Conservation (phyloP, 768 basidiomycete species). For the Suillus hirtellus region DNA sequence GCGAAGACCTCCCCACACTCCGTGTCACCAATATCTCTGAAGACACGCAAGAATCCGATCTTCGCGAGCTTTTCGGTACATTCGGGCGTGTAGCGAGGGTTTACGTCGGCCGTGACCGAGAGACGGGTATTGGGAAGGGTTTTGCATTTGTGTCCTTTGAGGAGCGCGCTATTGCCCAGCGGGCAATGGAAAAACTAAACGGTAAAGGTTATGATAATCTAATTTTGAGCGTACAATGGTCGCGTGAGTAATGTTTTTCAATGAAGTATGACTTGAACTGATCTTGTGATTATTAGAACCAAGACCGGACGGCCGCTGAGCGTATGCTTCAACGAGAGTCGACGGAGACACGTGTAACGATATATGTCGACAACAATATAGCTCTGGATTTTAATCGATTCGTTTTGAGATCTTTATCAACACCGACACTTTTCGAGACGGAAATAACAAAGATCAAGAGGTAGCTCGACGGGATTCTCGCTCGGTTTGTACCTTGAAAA, state of each 20-base stretch:
- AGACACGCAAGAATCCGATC: conserved; percentile 92
- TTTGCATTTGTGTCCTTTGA: conserved; percentile 99
- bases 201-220: conserved; percentile 93
- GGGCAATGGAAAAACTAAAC: conserved; percentile 88
- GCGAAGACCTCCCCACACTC: conserved; percentile 94
- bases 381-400: not conserved
- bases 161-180: conserved; percentile 72
- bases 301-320: conserved; percentile 41
- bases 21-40: conserved; percentile 97
- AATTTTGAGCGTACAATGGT: conserved; percentile 72
- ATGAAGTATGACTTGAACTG: not conserved
- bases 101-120: conserved; percentile 92
- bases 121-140: conserved; percentile 93
- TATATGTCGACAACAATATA: not conserved
- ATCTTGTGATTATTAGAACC: conserved; percentile 35
- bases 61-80: conserved; percentile 84
- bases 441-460: not conserved
- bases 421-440: not conserved
- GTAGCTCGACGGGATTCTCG: not conserved
- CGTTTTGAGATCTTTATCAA: not conserved
- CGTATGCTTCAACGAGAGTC: not conserved
- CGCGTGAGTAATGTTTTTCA: conserved; percentile 43
- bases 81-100: conserved; percentile 89
- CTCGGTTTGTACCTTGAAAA: not conserved
- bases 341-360: not conserved